These are phyloP conservation scores for Pachyrhizus erosus DNA, from an alignment of 306 rosid genomes.

Conservation along the genomic window DNA sequence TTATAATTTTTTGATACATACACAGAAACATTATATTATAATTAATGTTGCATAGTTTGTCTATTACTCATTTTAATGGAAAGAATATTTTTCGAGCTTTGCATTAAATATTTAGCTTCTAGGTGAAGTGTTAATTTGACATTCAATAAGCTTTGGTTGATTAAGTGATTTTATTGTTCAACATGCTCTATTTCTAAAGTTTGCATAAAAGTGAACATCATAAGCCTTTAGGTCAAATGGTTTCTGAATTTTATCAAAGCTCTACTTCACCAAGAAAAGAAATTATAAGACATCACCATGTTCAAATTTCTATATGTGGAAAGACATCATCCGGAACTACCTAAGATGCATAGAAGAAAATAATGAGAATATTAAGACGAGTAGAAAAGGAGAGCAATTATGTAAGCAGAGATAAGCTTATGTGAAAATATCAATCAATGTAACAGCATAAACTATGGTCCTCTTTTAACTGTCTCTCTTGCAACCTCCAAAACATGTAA, in stretches of 20 bases:
- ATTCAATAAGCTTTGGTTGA: not conserved
- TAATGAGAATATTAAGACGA: not conserved
- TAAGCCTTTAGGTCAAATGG: slow-evolving; percentile 6
- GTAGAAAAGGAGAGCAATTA: not conserved
- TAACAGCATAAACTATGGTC: not conserved
- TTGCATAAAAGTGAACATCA: not conserved
- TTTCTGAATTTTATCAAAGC: not conserved
- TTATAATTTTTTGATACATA: no score
- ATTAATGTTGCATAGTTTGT: slow-evolving; percentile 6
- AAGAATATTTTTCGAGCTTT: not conserved
- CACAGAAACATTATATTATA: no score
- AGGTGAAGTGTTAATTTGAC: not conserved
- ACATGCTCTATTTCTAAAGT: not conserved
- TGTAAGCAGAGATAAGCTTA: not conserved
- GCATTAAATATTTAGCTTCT: slow-evolving; percentile 1
- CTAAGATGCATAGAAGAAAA: not conserved
- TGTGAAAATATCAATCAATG: not conserved
- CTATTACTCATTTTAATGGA: not conserved
- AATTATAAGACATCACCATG: not conserved
- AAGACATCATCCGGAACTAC: not conserved
- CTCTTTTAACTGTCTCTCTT: not conserved
- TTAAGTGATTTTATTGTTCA: not conserved
- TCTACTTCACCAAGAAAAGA: not conserved
- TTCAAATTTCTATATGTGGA: not conserved
- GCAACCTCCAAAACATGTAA: not conserved